A percentile compares a stretch with the other conserved stretches of the same genome.
phyloP scores from a whole-genome alignment of 768 basidiomycete genomes.

The Galerina marginata region DNA sequence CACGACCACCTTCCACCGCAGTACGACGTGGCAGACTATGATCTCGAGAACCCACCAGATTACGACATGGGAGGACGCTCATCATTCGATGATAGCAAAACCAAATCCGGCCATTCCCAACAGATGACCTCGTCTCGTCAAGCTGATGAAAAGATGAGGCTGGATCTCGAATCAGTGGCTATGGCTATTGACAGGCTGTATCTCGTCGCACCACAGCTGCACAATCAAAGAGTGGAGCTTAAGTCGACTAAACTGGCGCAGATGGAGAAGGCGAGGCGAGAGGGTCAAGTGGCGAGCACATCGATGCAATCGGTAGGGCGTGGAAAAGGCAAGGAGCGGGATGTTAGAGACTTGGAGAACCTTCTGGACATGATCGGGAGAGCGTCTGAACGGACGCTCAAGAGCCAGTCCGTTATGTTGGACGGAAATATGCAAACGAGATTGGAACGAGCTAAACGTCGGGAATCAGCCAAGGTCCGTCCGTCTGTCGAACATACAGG shows the following conservation, averaged over 20 bases:
- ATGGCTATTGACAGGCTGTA: slow-evolving; percentile 91
- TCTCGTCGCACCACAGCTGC: slow-evolving; percentile 83
- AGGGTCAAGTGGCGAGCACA: slow-evolving; percentile 35
- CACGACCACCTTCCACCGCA: slow-evolving; percentile 51
- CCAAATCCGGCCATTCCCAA: slow-evolving; percentile 28
- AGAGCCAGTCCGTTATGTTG: slow-evolving; percentile 72
- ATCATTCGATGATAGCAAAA: slow-evolving; percentile 44
- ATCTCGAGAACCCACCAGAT: slow-evolving; percentile 55
- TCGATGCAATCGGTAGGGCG: not conserved
- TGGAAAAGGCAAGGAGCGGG: slow-evolving; percentile 49
- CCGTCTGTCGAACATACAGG: not conserved
- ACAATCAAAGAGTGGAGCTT: slow-evolving; percentile 93
- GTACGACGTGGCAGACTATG: slow-evolving; percentile 59
- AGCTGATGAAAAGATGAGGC: slow-evolving; percentile 77
- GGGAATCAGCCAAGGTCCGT: slow-evolving; percentile 69
- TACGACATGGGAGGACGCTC: slow-evolving; percentile 49
- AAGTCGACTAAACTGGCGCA: slow-evolving; percentile 71
- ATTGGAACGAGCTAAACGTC: slow-evolving; percentile 58
- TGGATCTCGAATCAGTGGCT: slow-evolving; percentile 86
- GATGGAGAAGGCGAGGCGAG: slow-evolving; percentile 70
- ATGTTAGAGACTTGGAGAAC: slow-evolving; percentile 66
- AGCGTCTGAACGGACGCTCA: slow-evolving; percentile 70
- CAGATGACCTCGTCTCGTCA: slow-evolving; percentile 34
- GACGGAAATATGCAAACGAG: slow-evolving; percentile 62
- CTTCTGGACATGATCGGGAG: slow-evolving; percentile 74